Base-by-base conservation (phyloP, 495 filamentous ascomycete genomes). In the Talaromyces trachyspermus region DNA sequence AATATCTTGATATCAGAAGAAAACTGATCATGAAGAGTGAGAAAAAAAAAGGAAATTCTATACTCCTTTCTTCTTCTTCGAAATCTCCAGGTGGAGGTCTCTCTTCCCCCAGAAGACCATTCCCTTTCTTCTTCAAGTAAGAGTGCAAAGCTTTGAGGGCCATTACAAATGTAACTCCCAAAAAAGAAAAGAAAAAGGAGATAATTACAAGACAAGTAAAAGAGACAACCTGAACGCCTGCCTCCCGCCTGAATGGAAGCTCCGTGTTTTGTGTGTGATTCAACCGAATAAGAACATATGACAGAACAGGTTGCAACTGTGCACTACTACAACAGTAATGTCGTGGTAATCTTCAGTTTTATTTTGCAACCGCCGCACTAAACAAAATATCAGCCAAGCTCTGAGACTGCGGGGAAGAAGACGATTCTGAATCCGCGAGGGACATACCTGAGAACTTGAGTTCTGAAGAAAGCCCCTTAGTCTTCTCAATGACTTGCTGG, bases 401-500 rank as follows among this genome's bases (percentile, higher is more conserved):
- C 49, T 19, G 35, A 40, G n/a, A 7, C 22, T 35, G 11, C 2
- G 36, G 48, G n/a, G n/a, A n/a, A n/a, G n/a, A n/a, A n/a, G n/a
- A n/a, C n/a, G n/a, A n/a, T n/a, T n/a, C n/a, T n/a, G n/a, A n/a
- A n/a, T n/a, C n/a, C n/a, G n/a, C n/a, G n/a, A n/a, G n/a, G n/a
- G 18, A 60, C 66, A 49, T 49, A 70, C 64, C 67, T 86, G 49
- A 88, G 72, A 25, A 88, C 83, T 64, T 88, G 83, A 48, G 84
- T 87, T 59, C 88, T 74, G 75, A 95, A 92, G 76, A 94, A 92
- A 43, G 86, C 88, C 89, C 90, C 78, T 92, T 92, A 27, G 90
- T 96, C 68, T 84, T 77, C 75, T 96, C 90, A 59, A 96, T 96
- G 54, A 97, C 92, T 67, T 98, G 92, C 72, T 98, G 92, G 72